Conservation (phyloP, 306 rosid species). For the Acacia confusa region DNA sequence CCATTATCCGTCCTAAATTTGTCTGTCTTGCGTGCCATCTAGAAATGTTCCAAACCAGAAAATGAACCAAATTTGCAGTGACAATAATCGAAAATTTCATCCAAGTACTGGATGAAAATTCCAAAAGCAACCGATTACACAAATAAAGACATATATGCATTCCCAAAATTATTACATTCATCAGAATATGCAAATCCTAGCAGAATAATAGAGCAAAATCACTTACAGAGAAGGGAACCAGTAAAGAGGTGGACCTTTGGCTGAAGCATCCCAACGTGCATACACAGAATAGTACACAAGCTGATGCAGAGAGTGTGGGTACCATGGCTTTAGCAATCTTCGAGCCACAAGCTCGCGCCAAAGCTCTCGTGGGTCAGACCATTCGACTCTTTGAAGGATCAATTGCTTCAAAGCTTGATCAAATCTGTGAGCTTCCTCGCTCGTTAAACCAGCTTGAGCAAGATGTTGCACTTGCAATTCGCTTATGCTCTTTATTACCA, state of each 20-base stretch:
- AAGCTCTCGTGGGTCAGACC: conserved; percentile 38
- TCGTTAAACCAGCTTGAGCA: conserved; percentile 50
- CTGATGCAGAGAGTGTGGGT: conserved; percentile 62
- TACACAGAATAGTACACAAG: conserved; percentile 59
- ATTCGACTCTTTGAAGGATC: background rate
- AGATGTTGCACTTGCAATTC: conserved; percentile 53
- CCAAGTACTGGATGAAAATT: background rate
- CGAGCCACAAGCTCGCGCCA: conserved; percentile 63
- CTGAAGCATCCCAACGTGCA: background rate
- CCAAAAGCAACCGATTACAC: background rate
- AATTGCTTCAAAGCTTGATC: conserved; percentile 27
- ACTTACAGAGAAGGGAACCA: conserved; percentile 83
- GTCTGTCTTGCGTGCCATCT: conserved; percentile 53
- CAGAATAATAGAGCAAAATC: background rate
- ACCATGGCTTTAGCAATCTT: conserved; percentile 59
- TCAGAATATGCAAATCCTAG: background rate
- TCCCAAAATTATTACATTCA: background rate
- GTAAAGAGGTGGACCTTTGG: conserved; percentile 61
- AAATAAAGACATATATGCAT: background rate
- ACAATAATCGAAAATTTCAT: background rate
- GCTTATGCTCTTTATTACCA: conserved; percentile 42
- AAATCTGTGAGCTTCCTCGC: conserved; percentile 50
- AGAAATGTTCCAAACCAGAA: background rate
- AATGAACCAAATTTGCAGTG: background rate
- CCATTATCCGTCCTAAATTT: conserved; percentile 76